A percentile compares a stretch with the other conserved stretches of the same genome.
phyloP scores from a whole-genome alignment of 768 basidiomycete species.

The Gloeophyllum trabeum region DNA sequence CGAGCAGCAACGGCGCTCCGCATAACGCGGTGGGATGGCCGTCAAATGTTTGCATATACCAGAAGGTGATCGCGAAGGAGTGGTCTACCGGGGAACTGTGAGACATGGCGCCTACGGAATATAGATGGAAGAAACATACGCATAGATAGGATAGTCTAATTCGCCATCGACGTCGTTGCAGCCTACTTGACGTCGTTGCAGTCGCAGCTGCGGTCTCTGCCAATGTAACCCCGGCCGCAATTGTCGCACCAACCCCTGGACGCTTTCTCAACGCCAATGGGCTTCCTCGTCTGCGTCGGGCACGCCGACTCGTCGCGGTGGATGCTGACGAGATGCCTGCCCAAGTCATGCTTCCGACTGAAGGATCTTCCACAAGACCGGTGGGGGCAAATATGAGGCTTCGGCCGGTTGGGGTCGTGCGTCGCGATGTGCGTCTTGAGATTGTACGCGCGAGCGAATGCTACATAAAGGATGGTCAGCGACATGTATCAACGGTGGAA shows the following conservation, averaged over 20 bases:
- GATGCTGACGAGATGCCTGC: constrained; percentile 80
- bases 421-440: constrained; percentile 93
- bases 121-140: constrained; percentile 5
- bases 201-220: constrained; percentile 12
- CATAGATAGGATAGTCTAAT: constrained; percentile 1
- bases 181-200: constrained; percentile 57
- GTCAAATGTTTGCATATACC: too few species aligned
- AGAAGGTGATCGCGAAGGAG: too few species aligned
- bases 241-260: constrained; percentile 8
- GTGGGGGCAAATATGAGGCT: constrained; percentile 85
- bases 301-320: constrained; percentile 60
- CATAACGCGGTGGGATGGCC: too few species aligned
- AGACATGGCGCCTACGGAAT: too few species aligned
- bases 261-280: constrained; percentile 55
- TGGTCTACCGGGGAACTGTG: too few species aligned
- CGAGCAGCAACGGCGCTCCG: too few species aligned
- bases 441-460: constrained; percentile 90
- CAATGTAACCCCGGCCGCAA: constrained; percentile 17
- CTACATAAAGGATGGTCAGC: constrained; percentile 22
- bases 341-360: constrained; percentile 89
- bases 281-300: constrained; percentile 28
- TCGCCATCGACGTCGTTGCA: not conserved
- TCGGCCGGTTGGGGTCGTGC: constrained; percentile 84
- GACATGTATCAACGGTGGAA: not conserved
- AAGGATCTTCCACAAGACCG: constrained; percentile 81